Evolutionary conservation across 2,329 filamentous ascomycete species (phyloP), one percentile per base, ranked within the genome.

Genomic region (Pseudogymnoascus sp.): DNA sequence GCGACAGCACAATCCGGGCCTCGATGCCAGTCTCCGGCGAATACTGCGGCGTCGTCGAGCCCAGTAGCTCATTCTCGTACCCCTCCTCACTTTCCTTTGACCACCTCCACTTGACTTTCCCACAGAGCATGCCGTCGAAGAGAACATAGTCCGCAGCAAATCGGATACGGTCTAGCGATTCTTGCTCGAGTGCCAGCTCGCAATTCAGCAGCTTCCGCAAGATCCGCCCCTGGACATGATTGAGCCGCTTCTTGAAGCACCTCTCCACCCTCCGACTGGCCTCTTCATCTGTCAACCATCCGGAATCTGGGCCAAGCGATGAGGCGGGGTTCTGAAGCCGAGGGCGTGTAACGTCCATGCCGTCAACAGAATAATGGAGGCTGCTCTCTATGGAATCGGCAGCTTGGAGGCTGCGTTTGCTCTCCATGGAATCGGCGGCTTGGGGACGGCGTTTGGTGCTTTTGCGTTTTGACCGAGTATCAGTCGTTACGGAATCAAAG

Each of bases 31-130:
- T 75, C 16, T 77, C 78, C 41, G 60, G 65, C 6, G 45, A 60
- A 36, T 76, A 76, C 11, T 85, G 79, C 28, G 88, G 77, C 0
- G 84, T 84, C 8, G 86, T 88, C 2, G 84, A 87, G 41, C 85
- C 85, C 61, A 88, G 83, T 51, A 88, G 81, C 63, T 82, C 79
- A 66, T 75, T 78, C 63, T 80, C 76, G 69, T 85, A 86, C 65
- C 80, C 79, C 2, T 76, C 70, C 61, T 79, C 78, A 2, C 78
- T 78, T 2, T 75, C 73, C 65, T 83, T 78, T 41, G 82, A 84
- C 85, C 85, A 88, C 68, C 84, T 82, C 84, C 85, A 87, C 25
- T 77, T 76, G 4, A 88, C 85, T 25, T 85, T 80, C n/a, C 80
- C 79, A 31, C 78, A 77, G 11, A 88, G 77, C 6, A 77, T 78